Evolutionary conservation across 2,329 filamentous ascomycete genomes (phyloP).

Genomic region (Raffaelea ambrosiae): DNA sequence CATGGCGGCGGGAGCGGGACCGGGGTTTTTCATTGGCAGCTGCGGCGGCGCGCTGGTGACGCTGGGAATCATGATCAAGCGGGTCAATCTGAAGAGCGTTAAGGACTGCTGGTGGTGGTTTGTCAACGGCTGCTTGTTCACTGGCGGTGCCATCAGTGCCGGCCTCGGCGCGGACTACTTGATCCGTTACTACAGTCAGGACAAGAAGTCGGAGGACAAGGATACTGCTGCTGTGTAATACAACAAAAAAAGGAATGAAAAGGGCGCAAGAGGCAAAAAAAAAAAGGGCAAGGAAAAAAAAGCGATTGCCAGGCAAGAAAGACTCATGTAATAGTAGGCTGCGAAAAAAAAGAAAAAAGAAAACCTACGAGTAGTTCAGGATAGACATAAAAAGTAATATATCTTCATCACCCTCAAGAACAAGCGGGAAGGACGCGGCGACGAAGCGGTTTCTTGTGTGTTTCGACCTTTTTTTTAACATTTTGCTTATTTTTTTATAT

Average conservation of each 20-base stretch:
- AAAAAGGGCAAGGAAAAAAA: not conserved
- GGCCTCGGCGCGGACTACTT: constrained; percentile 54
- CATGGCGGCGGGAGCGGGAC: constrained; percentile 55
- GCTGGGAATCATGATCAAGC: constrained; percentile 58
- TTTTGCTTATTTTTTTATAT: too few species aligned
- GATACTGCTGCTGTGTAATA: not conserved
- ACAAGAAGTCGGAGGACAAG: constrained; percentile 7
- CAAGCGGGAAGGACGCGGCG: too few species aligned
- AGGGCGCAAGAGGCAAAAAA: not conserved
- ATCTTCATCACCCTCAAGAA: too few species aligned
- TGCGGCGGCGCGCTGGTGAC: constrained; percentile 56
- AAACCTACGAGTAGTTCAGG: too few species aligned
- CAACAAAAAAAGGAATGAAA: not conserved
- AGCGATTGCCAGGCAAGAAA: not conserved
- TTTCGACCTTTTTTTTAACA: too few species aligned
- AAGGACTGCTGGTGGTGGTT: constrained; percentile 74
- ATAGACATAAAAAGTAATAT: too few species aligned
- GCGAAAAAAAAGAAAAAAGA: too few species aligned
- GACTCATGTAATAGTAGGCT: too few species aligned
- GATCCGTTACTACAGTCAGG: constrained; percentile 32
- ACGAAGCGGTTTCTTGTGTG: not conserved
- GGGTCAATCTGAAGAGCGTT: constrained; percentile 56
- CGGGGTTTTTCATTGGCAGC: constrained; percentile 59
- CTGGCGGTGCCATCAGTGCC: constrained; percentile 51
- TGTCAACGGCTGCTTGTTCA: constrained; percentile 60